A percentile compares a stretch with the other conserved stretches of the same genome.
phyloP scores from a whole-genome alignment of 768 basidiomycete species.

The Kwoniella sp. region DNA sequence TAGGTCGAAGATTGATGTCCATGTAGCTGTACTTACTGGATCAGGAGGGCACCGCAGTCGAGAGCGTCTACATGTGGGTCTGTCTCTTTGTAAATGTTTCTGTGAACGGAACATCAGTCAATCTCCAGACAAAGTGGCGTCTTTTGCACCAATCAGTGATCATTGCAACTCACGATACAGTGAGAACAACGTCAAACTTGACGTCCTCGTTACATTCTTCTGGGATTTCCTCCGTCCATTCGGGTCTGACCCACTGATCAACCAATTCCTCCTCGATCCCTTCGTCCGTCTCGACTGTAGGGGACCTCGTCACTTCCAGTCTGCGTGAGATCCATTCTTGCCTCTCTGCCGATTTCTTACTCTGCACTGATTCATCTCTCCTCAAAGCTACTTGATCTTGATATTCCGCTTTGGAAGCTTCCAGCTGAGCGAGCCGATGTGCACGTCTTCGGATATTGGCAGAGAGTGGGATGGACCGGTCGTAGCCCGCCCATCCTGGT shows the following conservation, averaged over 20 bases:
- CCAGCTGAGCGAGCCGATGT: slow-evolving; percentile 33
- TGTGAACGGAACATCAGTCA: too few species aligned
- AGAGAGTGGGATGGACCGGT: slow-evolving; percentile 41
- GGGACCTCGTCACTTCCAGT: slow-evolving; percentile 23
- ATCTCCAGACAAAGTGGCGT: too few species aligned
- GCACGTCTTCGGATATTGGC: slow-evolving; percentile 45
- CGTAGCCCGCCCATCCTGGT: slow-evolving; percentile 54
- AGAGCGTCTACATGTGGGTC: slow-evolving; percentile 50
- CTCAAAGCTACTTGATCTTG: not conserved
- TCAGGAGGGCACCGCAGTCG: slow-evolving; percentile 51
- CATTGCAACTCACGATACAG: slow-evolving; percentile 48
- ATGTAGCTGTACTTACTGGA: slow-evolving; percentile 42
- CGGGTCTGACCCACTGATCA: slow-evolving; percentile 11
- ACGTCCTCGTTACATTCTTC: slow-evolving; percentile 28
- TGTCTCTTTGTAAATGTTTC: slow-evolving; percentile 53
- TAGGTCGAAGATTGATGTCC: not conserved
- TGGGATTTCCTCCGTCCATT: slow-evolving; percentile 14
- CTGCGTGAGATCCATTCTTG: slow-evolving; percentile 20
- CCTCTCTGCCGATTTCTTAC: slow-evolving; percentile 16
- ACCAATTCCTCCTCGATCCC: slow-evolving; percentile 7
- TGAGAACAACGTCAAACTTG: slow-evolving; percentile 48
- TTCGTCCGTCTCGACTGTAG: slow-evolving; percentile 1
- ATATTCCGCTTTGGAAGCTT: slow-evolving; percentile 23
- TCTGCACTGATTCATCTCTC: slow-evolving; percentile 17
- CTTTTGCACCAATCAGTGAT: too few species aligned